Conservation (phyloP, 768 basidiomycete species). For the Chalciporus pseudorubinellus region DNA sequence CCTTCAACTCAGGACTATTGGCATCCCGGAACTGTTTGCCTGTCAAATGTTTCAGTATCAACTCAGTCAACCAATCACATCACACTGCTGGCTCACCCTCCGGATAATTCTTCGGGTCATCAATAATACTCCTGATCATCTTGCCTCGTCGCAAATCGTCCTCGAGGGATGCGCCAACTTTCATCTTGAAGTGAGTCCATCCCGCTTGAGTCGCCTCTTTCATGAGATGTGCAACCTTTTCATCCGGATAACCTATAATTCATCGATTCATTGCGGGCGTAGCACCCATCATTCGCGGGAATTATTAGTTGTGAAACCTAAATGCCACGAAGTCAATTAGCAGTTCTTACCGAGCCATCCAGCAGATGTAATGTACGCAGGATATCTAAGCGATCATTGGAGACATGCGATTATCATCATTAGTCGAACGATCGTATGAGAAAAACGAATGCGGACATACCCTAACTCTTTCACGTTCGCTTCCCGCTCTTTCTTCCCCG, state of each 20-base stretch:
- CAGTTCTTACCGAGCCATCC: conserved; percentile 71
- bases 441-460: conserved; percentile 30
- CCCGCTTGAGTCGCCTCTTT: conserved; percentile 80
- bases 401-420: not conserved
- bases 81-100: conserved; percentile 31
- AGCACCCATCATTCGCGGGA: not conserved
- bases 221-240: conserved; percentile 81
- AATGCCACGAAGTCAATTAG: not conserved
- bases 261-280: not conserved
- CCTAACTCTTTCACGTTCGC: conserved; percentile 66
- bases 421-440: not conserved
- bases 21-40: conserved; percentile 47
- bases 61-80: not conserved
- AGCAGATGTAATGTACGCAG: conserved; percentile 88
- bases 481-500: conserved; percentile 75
- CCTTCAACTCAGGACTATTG: conserved; percentile 55
- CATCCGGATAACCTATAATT: conserved; percentile 73
- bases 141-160: conserved; percentile 82
- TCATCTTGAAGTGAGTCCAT: conserved; percentile 99
- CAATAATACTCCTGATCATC: conserved; percentile 88
- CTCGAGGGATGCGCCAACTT: conserved; percentile 81
- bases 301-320: not conserved
- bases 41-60: conserved; percentile 7
- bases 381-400: conserved; percentile 55
- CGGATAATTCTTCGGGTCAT: conserved; percentile 73